Evolutionary conservation across 805 yeast species (phyloP).

Genomic region (Ogataea sp.): DNA sequence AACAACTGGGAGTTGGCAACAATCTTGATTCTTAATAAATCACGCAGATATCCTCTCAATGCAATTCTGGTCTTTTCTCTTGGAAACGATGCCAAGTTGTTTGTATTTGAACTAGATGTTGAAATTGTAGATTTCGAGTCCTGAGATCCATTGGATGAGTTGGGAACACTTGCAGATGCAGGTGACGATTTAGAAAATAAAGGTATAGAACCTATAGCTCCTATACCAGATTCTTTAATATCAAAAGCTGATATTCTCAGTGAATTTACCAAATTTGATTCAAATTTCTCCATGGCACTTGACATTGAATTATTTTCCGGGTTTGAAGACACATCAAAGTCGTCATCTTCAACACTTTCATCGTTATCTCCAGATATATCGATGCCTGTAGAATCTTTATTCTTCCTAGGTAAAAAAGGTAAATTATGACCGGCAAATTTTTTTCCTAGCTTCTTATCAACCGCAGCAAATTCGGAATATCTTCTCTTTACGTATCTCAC

Average conservation of each 20-base stretch:
- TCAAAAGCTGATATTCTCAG: slow-evolving; percentile 5
- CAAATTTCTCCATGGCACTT: slow-evolving; percentile 12
- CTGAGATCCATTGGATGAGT: too few species aligned
- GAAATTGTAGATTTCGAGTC: background rate
- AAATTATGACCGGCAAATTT: slow-evolving; percentile 64
- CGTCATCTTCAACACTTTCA: slow-evolving; percentile 3
- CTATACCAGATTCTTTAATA: too few species aligned
- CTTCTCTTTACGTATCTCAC: slow-evolving; percentile 48
- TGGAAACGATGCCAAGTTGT: slow-evolving; percentile 29
- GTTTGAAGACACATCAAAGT: background rate
- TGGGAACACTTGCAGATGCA: too few species aligned
- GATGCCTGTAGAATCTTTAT: background rate
- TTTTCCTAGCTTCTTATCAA: slow-evolving; percentile 44
- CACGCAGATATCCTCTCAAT: slow-evolving; percentile 61
- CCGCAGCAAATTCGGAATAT: slow-evolving; percentile 58
- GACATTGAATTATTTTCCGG: background rate
- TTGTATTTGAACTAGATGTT: background rate
- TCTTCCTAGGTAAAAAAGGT: slow-evolving; percentile 24
- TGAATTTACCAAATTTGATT: slow-evolving; percentile 12
- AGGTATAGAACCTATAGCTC: too few species aligned
- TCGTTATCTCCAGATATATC: background rate
- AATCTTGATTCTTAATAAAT: slow-evolving; percentile 44
- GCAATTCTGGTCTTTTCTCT: slow-evolving; percentile 76
- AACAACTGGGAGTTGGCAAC: slow-evolving; percentile 46
- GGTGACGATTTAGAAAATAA: background rate